Evolutionary conservation across 2,329 filamentous ascomycete species (phyloP), one percentile per base, ranked within the genome.

Genomic region (Penicillium rolfsii): DNA sequence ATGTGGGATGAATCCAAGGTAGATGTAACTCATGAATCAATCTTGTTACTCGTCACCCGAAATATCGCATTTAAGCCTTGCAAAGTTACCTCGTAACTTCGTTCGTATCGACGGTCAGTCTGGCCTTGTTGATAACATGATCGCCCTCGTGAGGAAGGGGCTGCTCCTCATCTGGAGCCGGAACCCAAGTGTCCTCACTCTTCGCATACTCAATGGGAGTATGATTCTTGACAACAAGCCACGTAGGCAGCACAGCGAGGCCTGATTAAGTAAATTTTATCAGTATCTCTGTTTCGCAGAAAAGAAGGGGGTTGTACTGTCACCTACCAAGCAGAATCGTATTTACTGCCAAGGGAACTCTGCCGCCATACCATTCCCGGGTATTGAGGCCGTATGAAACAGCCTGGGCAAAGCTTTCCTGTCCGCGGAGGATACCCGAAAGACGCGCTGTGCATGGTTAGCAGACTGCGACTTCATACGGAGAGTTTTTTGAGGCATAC

Each of bases 351-450:
- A 81, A 67, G 14, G 79, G 80, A 11, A 81, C 57, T 53, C 71
- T 50, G 16, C 79, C 79, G 4, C 79, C 77, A 52, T 75, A 74
- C 79, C 79, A 81, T 28, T 79, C 70, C 7, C 68, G 70, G 1
- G 78, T 79, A 46, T 81, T 81, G 24, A 81, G 59, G 0, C 80
- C 80, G 59, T 73, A 81, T 0, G 77, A 74, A 3, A 81, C 71
- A 7, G 80, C 80, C 62, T 81, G 77, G 0, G 76, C 71, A 55
- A 80, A 81, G 59, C 77, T 79, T 61, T 81, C 80, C 48, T 81
- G 79, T 0, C 80, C 79, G 8, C 79, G 70, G 4, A 82, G 64
- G 19, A 80, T 76, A 49, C 79, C 80, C 6, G 78, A 76, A 16
- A 79, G 76, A 0, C 80, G 75, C 48, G 71, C 69, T 72, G 14